Evolutionary conservation across 2,329 filamentous ascomycete genomes (phyloP).

Genomic region (Biscogniauxia marginata): DNA sequence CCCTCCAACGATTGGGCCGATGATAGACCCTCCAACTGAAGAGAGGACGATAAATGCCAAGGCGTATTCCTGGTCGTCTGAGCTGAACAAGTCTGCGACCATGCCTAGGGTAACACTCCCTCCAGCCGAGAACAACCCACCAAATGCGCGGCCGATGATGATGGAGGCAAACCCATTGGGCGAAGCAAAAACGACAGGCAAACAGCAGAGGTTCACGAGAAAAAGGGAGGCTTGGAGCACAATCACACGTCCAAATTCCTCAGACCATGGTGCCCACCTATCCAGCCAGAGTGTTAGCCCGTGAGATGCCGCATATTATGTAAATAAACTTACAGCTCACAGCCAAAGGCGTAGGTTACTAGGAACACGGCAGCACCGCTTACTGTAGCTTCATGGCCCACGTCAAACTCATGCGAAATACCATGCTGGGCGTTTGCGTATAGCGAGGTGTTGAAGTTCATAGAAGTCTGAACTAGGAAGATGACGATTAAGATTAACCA

Average conservation of each 20-base stretch:
- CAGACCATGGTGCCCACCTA: constrained; percentile 55
- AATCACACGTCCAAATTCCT: constrained; percentile 52
- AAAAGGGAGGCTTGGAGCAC: constrained; percentile 50
- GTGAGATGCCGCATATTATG: constrained; percentile 19
- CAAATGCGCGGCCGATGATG: constrained; percentile 40
- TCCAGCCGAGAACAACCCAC: constrained; percentile 61
- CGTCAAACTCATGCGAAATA: constrained; percentile 44
- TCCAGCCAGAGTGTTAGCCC: constrained; percentile 29
- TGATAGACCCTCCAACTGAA: constrained; percentile 53
- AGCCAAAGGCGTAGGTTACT: constrained; percentile 48
- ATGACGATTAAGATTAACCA: constrained; percentile 51
- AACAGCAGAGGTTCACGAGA: constrained; percentile 54
- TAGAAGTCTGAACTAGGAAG: constrained; percentile 52
- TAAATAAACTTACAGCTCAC: constrained; percentile 52
- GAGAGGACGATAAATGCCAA: constrained; percentile 60
- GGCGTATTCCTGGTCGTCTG: constrained; percentile 57
- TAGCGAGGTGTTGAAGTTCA: constrained; percentile 55
- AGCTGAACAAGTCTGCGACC: constrained; percentile 61
- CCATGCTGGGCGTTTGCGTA: constrained; percentile 48
- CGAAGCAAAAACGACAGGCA: constrained; percentile 43
- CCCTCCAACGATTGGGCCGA: constrained; percentile 54
- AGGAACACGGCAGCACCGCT: constrained; percentile 50
- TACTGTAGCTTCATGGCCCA: constrained; percentile 46
- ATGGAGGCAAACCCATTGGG: constrained; percentile 39
- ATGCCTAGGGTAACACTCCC: constrained; percentile 65